Evolutionary conservation across 768 basidiomycete genomes (phyloP).

Genomic region (Hebeloma cylindrosporum): DNA sequence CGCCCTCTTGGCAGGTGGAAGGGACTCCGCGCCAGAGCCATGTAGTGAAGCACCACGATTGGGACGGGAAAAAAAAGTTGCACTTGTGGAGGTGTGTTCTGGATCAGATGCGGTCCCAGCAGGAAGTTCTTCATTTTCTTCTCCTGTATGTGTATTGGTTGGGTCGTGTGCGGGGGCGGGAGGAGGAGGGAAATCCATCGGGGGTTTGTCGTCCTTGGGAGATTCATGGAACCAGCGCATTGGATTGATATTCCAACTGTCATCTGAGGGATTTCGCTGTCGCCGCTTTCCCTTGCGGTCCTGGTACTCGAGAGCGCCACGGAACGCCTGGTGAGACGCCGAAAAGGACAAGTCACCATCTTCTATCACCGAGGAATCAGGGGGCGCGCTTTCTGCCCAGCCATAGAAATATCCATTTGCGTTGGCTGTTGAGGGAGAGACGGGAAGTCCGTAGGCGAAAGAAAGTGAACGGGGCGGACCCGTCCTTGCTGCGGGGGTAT

Average conservation of each 20-base stretch:
- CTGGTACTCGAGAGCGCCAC: conserved; percentile 58
- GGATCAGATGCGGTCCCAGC: conserved; percentile 12
- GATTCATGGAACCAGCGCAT: conserved; percentile 56
- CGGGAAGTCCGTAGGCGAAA: conserved; percentile 56
- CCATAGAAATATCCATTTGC: conserved; percentile 9
- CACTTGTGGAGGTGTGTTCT: conserved; percentile 9
- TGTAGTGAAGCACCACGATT: conserved; percentile 16
- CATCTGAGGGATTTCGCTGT: conserved; percentile 43
- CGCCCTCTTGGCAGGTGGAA: conserved; percentile 11
- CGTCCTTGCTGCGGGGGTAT: conserved; percentile 64
- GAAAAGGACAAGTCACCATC: conserved; percentile 36
- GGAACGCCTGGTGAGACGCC: conserved; percentile 47
- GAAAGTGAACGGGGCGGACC: conserved; percentile 76
- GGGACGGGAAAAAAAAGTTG: conserved; percentile 14
- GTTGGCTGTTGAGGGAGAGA: conserved; percentile 31
- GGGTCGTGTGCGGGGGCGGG: conserved; percentile 9
- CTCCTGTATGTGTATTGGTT: not conserved
- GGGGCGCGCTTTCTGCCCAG: conserved; percentile 28
- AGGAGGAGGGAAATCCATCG: conserved; percentile 31
- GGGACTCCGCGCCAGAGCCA: conserved; percentile 10
- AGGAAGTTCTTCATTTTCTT: conserved; percentile 8
- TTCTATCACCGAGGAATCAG: conserved; percentile 29
- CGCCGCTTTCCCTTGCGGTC: conserved; percentile 48
- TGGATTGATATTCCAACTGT: conserved; percentile 47
- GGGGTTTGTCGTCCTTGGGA: conserved; percentile 45